These are phyloP conservation scores for Podila verticillata DNA, from an alignment of 192 early-diverging fungal genomes.

Conservation along the genomic window DNA sequence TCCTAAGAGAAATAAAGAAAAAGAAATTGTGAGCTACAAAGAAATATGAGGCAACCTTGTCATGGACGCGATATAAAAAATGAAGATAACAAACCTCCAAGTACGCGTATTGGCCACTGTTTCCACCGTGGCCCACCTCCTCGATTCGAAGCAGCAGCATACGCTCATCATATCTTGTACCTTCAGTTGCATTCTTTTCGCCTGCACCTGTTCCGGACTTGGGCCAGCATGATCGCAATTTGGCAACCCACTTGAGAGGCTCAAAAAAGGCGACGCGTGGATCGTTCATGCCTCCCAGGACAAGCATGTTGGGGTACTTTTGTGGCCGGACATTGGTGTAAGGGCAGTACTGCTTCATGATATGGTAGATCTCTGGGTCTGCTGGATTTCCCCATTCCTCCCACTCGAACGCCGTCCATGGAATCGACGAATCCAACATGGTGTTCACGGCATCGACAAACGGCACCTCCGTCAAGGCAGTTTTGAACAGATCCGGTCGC, in stretches of 20 bases:
- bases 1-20: constrained; percentile 15
- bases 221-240: constrained; percentile 57
- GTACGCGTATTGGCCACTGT: constrained; percentile 54
- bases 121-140: constrained; percentile 60
- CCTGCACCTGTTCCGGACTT: neutral
- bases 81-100: constrained; percentile 15
- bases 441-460: constrained; percentile 88
- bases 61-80: neutral
- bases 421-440: constrained; percentile 82
- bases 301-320: constrained; percentile 70
- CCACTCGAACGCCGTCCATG: constrained; percentile 75
- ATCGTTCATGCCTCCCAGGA: constrained; percentile 83
- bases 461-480: constrained; percentile 79
- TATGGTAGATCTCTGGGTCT: constrained; percentile 57
- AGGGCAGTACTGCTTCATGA: constrained; percentile 69
- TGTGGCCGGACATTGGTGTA: constrained; percentile 69
- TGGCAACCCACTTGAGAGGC: constrained; percentile 87
- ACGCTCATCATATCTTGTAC: constrained; percentile 3
- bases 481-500: constrained; percentile 75
- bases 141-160: constrained; percentile 58
- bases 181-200: neutral
- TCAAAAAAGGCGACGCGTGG: constrained; percentile 86
- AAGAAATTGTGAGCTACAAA: neutral
- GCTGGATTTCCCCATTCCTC: constrained; percentile 82
- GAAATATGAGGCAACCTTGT: neutral